Evolutionary conservation across 1,284 basidiomycete species (phyloP), one percentile per base, ranked within the genome.

Genomic region (Polyporus tsugae): DNA sequence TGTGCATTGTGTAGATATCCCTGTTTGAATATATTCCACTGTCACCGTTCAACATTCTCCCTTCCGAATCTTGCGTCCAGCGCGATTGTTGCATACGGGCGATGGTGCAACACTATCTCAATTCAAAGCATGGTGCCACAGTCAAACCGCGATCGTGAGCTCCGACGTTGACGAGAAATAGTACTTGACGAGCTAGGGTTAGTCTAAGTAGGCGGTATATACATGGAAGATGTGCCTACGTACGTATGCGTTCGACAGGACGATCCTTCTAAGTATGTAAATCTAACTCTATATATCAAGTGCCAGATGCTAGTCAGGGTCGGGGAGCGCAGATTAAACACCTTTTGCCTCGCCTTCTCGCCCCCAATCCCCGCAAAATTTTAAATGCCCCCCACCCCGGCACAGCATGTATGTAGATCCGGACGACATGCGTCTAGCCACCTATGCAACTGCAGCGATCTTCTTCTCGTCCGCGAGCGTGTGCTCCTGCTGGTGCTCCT

Each of bases 381-480:
- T 29, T 29, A 29, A 29, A 29, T 29, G 29, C 4, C 15, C 55
- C 35, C 35, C 35, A 19, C 55, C 35, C 53, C 55, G 22, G 33
- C 55, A 58, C 33, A 5, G 55, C 55, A 35, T 38, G 55, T 9
- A 35, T 38, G 55, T 9, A 33, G 29, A 53, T 53, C 52, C 22
- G 25, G 29, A 11, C 15, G 4, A 17, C 4, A 36, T 11, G 35
- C 35, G 33, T 38, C 35, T 9, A 17, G 4, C 35, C 17, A 29
- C n/a, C 55, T 58, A 60, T 19, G 39, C 58, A n/a, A 41, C 58
- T 38, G 36, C 38, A 7, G 38, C 38, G 58, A 60, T 41, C 64
- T 63, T 60, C 61, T 66, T 63, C 62, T 69, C 68, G n/a, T 52
- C 42, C 55, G 46, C 58, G 22, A 39, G 58, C 29, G 6, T 42